Conservation (phyloP, 1,284 basidiomycete genomes). For the Phlebopus sp. region DNA sequence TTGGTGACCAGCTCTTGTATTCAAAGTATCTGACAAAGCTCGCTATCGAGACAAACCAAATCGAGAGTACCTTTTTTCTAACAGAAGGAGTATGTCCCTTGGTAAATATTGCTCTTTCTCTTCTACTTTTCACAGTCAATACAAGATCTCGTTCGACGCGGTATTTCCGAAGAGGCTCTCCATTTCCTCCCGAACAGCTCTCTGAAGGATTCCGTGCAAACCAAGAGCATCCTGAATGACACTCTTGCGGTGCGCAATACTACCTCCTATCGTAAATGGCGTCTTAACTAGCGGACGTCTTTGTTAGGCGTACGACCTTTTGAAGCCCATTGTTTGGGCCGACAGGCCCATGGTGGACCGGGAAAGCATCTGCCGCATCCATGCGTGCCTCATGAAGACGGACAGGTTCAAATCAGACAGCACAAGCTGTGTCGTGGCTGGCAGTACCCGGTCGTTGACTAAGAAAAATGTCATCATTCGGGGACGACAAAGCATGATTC, state of each 20-base stretch:
- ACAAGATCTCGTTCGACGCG: neutral
- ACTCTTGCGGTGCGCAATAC: neutral
- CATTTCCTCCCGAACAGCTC: neutral
- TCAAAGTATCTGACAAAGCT: conserved; percentile 20
- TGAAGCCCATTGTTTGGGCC: neutral
- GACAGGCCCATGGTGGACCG: conserved; percentile 14
- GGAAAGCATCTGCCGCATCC: conserved; percentile 20
- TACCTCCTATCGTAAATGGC: neutral
- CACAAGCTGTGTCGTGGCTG: neutral
- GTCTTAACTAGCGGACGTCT: conserved; percentile 7
- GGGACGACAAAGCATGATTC: neutral
- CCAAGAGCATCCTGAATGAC: neutral
- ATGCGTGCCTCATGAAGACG: conserved; percentile 28
- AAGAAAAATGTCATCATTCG: neutral
- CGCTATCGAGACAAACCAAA: conserved; percentile 30
- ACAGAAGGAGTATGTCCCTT: conserved; percentile 19
- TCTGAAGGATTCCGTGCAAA: neutral
- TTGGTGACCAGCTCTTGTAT: conserved; percentile 4
- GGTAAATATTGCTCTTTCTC: conserved; percentile 19
- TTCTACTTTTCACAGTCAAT: neutral
- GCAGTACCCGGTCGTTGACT: neutral
- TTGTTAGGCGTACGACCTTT: neutral
- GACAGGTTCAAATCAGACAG: conserved; percentile 18
- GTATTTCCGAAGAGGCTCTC: neutral
- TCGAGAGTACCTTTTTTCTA: conserved; percentile 28